Conservation (phyloP, 2,329 filamentous ascomycete species). For the Cercospora janseana region DNA sequence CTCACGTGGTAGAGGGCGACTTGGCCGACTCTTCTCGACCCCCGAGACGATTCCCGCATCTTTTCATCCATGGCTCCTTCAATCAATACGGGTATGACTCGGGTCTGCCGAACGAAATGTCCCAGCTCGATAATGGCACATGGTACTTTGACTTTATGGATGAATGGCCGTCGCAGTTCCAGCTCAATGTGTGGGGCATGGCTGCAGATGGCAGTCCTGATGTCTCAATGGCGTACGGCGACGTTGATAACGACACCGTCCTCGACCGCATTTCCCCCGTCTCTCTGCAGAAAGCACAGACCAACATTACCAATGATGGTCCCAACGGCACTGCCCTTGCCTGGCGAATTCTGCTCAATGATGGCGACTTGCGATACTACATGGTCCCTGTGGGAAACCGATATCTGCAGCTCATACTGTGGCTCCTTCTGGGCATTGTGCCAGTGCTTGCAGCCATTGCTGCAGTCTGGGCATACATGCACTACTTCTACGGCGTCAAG, state of each 20-base stretch:
- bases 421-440: conserved; percentile 54
- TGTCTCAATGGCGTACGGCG: conserved; percentile 58
- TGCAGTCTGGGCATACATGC: conserved; percentile 58
- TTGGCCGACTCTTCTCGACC: conserved; percentile 43
- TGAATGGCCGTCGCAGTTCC: conserved; percentile 62
- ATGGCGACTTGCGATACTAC: conserved; percentile 53
- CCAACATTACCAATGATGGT: conserved; percentile 57
- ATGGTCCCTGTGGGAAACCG: conserved; percentile 56
- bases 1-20: conserved; percentile 61
- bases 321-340: conserved; percentile 56
- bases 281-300: conserved; percentile 53
- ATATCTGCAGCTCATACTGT: conserved; percentile 54
- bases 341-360: conserved; percentile 57
- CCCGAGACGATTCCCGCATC: conserved; percentile 57
- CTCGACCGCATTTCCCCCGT: conserved; percentile 62
- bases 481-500: conserved; percentile 63
- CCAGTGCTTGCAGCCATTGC: conserved; percentile 52
- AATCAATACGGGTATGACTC: conserved; percentile 65
- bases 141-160: conserved; percentile 63
- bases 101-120: conserved; percentile 56
- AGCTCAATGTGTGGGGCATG: conserved; percentile 67
- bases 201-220: conserved; percentile 63
- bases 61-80: conserved; percentile 61
- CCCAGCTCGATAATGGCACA: conserved; percentile 47
- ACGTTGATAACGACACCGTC: conserved; percentile 60